Conservation (phyloP, 768 basidiomycete genomes). For the Sutorius australiensis region DNA sequence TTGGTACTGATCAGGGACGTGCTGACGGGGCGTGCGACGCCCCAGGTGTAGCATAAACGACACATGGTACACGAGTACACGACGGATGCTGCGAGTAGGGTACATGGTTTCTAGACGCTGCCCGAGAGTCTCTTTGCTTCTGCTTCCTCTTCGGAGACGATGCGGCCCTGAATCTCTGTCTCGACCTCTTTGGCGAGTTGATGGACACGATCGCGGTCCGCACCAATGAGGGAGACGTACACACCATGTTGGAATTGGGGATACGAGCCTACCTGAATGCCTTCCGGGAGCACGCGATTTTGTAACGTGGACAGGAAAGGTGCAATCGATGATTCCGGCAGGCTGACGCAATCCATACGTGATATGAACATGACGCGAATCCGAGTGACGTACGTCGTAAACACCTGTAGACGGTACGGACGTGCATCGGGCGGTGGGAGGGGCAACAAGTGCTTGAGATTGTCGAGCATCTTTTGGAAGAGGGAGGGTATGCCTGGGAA, state of each 20-base stretch:
- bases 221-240: constrained; percentile 59
- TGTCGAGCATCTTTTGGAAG: constrained; percentile 78
- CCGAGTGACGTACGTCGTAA: constrained; percentile 57
- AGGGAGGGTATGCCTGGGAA: constrained; percentile 88
- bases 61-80: neutral
- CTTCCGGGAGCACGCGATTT: constrained; percentile 65
- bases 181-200: constrained; percentile 64
- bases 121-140: constrained; percentile 41
- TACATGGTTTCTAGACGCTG: constrained; percentile 6
- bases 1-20: neutral
- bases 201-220: constrained; percentile 42
- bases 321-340: constrained; percentile 80
- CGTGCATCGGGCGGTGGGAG: constrained; percentile 73
- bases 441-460: constrained; percentile 68
- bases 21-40: neutral
- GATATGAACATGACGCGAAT: neutral
- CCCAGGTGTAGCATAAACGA: neutral
- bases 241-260: constrained; percentile 58
- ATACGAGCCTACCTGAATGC: constrained; percentile 81
- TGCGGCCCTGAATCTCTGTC: constrained; percentile 50
- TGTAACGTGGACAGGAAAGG: constrained; percentile 82
- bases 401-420: constrained; percentile 77
- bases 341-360: constrained; percentile 27
- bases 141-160: constrained; percentile 65
- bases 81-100: neutral